These are phyloP conservation scores for Chiua virens DNA, from an alignment of 768 basidiomycete species.

Conservation along the genomic window DNA sequence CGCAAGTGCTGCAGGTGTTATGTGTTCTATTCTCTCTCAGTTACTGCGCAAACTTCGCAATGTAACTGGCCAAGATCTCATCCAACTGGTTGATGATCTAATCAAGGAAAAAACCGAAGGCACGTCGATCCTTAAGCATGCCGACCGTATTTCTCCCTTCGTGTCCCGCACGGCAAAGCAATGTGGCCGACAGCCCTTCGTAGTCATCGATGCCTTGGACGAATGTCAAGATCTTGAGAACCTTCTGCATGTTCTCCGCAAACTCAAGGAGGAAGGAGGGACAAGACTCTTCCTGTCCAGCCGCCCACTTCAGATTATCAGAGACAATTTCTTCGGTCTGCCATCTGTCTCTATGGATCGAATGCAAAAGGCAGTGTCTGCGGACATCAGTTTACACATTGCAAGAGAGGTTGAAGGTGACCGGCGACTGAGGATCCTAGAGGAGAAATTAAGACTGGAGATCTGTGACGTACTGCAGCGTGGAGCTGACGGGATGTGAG, in stretches of 20 bases:
- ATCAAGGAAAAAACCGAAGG: background rate
- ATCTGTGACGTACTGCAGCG: background rate
- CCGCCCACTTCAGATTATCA: background rate
- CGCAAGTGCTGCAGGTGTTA: background rate
- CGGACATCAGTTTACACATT: constrained; percentile 5
- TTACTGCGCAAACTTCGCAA: background rate
- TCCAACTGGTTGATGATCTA: background rate
- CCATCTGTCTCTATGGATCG: background rate
- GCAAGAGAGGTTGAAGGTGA: background rate
- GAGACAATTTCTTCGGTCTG: background rate
- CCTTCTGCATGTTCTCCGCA: background rate
- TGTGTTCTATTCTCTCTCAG: background rate
- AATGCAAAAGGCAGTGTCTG: background rate
- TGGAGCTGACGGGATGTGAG: background rate
- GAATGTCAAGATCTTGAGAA: background rate
- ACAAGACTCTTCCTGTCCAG: background rate
- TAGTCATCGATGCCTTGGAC: constrained; percentile 7
- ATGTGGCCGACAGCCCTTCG: background rate
- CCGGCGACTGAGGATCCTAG: background rate
- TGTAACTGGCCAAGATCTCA: too few species aligned
- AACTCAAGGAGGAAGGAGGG: background rate
- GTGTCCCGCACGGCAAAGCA: background rate
- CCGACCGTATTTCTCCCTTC: background rate
- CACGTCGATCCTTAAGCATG: background rate
- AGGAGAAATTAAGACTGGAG: background rate